Conservation (phyloP, 179 eudicot species). For the Vitellaria paradoxa region DNA sequence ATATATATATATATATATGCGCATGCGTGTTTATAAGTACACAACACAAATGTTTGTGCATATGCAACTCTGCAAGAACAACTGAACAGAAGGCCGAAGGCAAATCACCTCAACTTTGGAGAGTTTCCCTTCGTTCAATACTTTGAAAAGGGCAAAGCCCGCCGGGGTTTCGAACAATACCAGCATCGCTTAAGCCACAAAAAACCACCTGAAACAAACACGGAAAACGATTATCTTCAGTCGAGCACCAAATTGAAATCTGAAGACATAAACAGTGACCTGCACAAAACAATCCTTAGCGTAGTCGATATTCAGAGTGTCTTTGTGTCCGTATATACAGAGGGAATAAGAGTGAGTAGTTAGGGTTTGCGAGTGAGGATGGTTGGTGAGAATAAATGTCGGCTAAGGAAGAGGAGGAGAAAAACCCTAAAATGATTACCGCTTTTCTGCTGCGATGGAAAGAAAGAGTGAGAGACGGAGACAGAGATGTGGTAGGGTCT, state of each 20-base stretch:
- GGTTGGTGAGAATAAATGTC: too few species aligned
- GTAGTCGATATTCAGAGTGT: too few species aligned
- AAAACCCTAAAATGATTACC: not conserved
- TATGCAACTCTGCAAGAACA: too few species aligned
- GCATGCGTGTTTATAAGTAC: not conserved
- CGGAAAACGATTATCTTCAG: not conserved
- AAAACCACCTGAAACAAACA: slow-evolving; percentile 4
- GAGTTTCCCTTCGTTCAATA: slow-evolving; percentile 81
- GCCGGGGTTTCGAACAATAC: slow-evolving; percentile 85
- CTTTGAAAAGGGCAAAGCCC: slow-evolving; percentile 88
- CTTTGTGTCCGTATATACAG: too few species aligned
- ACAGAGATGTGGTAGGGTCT: not conserved
- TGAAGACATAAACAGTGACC: too few species aligned
- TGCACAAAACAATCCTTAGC: too few species aligned
- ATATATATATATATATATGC: not conserved
- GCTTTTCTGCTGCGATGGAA: not conserved
- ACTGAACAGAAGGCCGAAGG: not conserved
- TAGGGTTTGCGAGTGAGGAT: too few species aligned
- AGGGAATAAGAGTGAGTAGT: too few species aligned
- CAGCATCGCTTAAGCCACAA: slow-evolving; percentile 42
- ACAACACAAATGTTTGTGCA: too few species aligned
- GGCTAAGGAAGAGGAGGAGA: not conserved
- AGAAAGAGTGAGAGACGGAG: not conserved
- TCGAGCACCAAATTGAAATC: not conserved
- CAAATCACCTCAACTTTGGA: slow-evolving; percentile 61